Evolutionary conservation across 2,329 filamentous ascomycete species (phyloP).

Genomic region (Trichoderma afroharzianum): DNA sequence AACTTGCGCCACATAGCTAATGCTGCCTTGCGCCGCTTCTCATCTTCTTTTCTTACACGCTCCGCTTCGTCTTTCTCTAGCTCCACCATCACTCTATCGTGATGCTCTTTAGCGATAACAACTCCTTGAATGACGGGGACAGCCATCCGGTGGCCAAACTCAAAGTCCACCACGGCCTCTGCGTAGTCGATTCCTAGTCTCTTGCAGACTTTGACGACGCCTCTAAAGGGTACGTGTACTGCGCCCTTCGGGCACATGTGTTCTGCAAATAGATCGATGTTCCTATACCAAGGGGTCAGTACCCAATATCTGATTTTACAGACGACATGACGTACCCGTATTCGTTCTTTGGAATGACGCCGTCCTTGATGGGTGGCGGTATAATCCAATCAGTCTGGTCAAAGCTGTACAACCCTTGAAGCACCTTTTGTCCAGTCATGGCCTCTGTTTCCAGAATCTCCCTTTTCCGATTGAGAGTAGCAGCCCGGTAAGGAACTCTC

Average conservation of each 20-base stretch:
- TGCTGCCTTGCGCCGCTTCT: conserved; percentile 72
- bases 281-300: conserved; percentile 40
- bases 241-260: conserved; percentile 88
- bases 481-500: conserved; percentile 82
- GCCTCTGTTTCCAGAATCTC: conserved; percentile 85
- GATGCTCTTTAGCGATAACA: conserved; percentile 78
- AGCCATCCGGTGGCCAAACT: conserved; percentile 91
- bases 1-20: conserved; percentile 82
- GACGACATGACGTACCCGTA: conserved; percentile 56
- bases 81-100: conserved; percentile 69
- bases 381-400: conserved; percentile 96
- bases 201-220: conserved; percentile 76
- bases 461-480: conserved; percentile 79
- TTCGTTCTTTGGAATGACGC: conserved; percentile 86
- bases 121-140: conserved; percentile 90
- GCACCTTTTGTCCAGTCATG: conserved; percentile 73
- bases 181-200: conserved; percentile 83
- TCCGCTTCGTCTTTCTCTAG: conserved; percentile 76
- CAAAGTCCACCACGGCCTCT: conserved; percentile 92
- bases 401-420: conserved; percentile 79
- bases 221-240: conserved; percentile 75
- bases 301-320: background rate
- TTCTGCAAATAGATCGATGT: conserved; percentile 92
- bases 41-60: conserved; percentile 72
- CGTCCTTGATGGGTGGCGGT: conserved; percentile 77